Evolutionary conservation across 108 stramenopile species (phyloP), one percentile per base, ranked within the genome.

Genomic region (Cyclotella cryptica): DNA sequence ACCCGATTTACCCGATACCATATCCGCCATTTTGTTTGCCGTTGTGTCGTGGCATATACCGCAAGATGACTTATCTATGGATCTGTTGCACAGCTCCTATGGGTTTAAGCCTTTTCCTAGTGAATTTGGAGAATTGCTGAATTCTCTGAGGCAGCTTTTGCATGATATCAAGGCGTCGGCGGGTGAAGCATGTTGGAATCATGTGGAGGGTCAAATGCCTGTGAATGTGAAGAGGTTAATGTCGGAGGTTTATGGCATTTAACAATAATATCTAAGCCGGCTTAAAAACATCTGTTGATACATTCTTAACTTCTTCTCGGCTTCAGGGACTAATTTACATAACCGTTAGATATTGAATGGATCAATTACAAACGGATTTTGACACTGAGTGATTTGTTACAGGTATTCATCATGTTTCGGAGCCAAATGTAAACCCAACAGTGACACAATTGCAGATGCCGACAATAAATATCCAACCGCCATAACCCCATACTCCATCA

Each of bases 41-140:
- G 74, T 92, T 1, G 49, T 90, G 24, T 89, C 92, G 21, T 93
- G 92, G 91, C 91, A 92, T 51, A 77, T 89, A 39, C 86, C 91
- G 47, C 49, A 76, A 21, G 82, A 84, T 39, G 68, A 72, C 29
- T 35, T 71, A 21, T 61, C 51, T n/a, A 7, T 42, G 45, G 65
- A 71, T 68, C 21, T 78, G 35, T 66, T 90, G 58, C 71, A 60
- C 71, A 85, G 87, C 17, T 61, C 86, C 24, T 90, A 89, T 79
- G 72, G 43, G 21, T 62, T 95, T 81, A 55, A 79, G 19, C 89
- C 88, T 0, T 95, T 92, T 71, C 94, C 92, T 1, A 70, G 78
- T 24, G 69, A 75, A 12, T 89, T 86, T 67, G 67, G 57, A 6
- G 90, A 91, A 53, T 77, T 95, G 4, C 74, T 85, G 35, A 44